Conservation (phyloP, 2,329 filamentous ascomycete genomes). For the Teratosphaeria destructans region DNA sequence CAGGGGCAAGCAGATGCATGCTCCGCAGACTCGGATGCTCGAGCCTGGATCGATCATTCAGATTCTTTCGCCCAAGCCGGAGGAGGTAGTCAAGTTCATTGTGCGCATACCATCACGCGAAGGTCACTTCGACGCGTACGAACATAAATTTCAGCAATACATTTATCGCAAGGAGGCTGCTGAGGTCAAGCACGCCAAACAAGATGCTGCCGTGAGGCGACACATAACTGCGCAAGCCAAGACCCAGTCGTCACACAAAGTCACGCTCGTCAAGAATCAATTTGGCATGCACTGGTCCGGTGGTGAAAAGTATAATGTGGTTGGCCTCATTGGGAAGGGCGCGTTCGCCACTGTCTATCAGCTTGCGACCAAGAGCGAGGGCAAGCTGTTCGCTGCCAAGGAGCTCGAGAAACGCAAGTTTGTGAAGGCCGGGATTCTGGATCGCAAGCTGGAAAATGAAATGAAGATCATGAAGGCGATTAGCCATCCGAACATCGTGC, state of each 20-base stretch:
- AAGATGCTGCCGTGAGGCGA: neutral
- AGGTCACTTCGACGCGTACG: constrained; percentile 56
- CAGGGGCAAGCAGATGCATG: constrained; percentile 36
- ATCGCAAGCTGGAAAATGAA: constrained; percentile 90
- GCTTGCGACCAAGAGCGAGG: constrained; percentile 75
- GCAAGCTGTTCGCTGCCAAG: constrained; percentile 78
- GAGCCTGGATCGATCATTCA: constrained; percentile 63
- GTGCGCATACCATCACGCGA: constrained; percentile 70
- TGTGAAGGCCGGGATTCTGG: constrained; percentile 81
- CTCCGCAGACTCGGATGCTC: constrained; percentile 51
- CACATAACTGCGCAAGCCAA: neutral
- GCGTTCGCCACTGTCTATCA: constrained; percentile 93
- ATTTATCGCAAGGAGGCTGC: constrained; percentile 34
- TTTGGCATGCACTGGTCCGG: constrained; percentile 71
- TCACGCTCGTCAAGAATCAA: constrained; percentile 25
- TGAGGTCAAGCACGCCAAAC: neutral
- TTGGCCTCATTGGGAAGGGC: constrained; percentile 75
- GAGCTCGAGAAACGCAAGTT: constrained; percentile 89
- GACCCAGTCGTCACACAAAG: constrained; percentile 10
- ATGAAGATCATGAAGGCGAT: constrained; percentile 90
- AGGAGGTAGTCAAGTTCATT: constrained; percentile 65
- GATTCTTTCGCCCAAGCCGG: constrained; percentile 45
- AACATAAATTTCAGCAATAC: constrained; percentile 58
- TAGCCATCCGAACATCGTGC: constrained; percentile 79
- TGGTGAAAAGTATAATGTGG: constrained; percentile 72